Evolutionary conservation across 306 rosid species (phyloP), one percentile per base, ranked within the genome.

Genomic region (Gastrolobium bilobum): DNA sequence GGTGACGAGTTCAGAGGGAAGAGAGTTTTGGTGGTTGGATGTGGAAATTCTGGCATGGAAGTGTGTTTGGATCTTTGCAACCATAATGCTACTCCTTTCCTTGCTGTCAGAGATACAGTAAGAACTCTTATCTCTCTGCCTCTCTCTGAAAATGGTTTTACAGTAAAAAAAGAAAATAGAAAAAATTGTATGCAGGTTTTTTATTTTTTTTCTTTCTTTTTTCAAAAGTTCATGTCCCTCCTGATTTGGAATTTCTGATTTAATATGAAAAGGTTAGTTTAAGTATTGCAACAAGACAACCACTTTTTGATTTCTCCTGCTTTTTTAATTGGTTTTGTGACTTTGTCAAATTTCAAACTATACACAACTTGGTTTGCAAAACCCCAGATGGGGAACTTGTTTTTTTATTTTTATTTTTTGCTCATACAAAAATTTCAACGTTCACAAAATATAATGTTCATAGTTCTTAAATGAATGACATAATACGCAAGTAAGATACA

Each of bases 31-130:
- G 98, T 93, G 3, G 98, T 93, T 6, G 98, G 98, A 0, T 91
- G 98, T 87, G 98, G 98, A n/a, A 93, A 93, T 85, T 93, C 98
- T 0, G 98, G 98, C 34, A 93, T 93, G 98, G 98, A 93, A 85
- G 97, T 91, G 7, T 93, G 98, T 68, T 86, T 93, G 79, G 98
- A 93, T 89, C 98, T 93, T 50, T 91, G 94, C 79, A 87, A 91
- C 81, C 81, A 87, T 82, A 71, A 83, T 84, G 94, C 97, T 61
- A 73, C 77, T 74, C 97, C 98, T 65, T 86, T 94, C 42, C 92
- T 93, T 81, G 92, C 87, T 1, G 97, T 88, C 53, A 89, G 98
- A 87, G 91, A 93, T 65, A 70, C 90, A 26, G 98, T 93, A 87
- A 89, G 94, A 51, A 70, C 1, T 48, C 15, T 13, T 10, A 20